phyloP scores from a whole-genome alignment of 192 early-diverging fungal species.

The Podila epigama region DNA sequence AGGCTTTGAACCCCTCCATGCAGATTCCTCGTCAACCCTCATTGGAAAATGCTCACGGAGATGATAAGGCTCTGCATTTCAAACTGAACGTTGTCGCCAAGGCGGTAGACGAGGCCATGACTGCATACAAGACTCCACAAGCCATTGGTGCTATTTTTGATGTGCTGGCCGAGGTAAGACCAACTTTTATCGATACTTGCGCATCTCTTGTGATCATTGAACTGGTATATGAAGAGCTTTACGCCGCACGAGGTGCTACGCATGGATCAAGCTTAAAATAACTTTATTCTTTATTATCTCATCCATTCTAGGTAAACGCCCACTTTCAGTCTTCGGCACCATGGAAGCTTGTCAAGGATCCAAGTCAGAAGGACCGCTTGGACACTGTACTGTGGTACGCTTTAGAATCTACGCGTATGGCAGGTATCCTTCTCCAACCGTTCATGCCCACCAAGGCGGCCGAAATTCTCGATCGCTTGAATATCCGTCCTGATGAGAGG shows the following conservation, averaged over 20 bases:
- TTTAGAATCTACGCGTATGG: conserved; percentile 77
- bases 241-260: too few relatives aligned
- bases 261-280: neutral
- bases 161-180: conserved; percentile 61
- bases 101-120: conserved; percentile 47
- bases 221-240: too few relatives aligned
- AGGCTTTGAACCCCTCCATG: conserved; percentile 59
- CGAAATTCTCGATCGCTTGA: conserved; percentile 71
- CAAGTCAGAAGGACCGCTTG: conserved; percentile 53
- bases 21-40: conserved; percentile 45
- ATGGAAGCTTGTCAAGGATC: conserved; percentile 77
- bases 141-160: conserved; percentile 62
- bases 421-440: conserved; percentile 79
- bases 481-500: conserved; percentile 63
- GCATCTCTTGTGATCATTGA: neutral
- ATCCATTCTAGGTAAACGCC: conserved; percentile 64
- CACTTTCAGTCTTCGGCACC: conserved; percentile 77
- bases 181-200: neutral
- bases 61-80: conserved; percentile 41
- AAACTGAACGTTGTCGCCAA: conserved; percentile 40
- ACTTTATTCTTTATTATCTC: neutral
- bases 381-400: conserved; percentile 75
- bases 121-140: conserved; percentile 24
- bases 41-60: conserved; percentile 5
- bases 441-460: conserved; percentile 84